A percentile compares a stretch with the other conserved stretches of the same genome.
Conservation (phyloP, 768 basidiomycete genomes). For the Roridomyces roridus region DNA sequence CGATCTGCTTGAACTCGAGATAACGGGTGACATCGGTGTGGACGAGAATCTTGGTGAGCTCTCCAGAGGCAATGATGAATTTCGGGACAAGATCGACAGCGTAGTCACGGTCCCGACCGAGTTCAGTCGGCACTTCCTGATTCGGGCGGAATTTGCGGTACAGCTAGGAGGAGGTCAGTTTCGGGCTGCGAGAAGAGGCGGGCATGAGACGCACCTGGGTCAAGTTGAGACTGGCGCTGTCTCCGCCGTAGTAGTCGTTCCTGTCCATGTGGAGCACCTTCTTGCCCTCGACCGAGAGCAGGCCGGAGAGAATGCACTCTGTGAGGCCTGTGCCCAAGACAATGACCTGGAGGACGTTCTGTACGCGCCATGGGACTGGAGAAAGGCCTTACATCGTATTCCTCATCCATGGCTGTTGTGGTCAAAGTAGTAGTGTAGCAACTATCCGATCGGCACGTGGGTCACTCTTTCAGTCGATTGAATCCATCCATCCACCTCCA, state of each 20-base stretch:
- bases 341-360: conserved; percentile 63
- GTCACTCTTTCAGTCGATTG: neutral
- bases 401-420: conserved; percentile 86
- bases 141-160: conserved; percentile 93
- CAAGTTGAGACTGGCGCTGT: conserved; percentile 95
- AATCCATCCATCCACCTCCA: no score
- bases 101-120: conserved; percentile 97
- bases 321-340: conserved; percentile 97
- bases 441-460: conserved; percentile 10
- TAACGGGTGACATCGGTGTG: conserved; percentile 99
- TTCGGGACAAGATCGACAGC: conserved; percentile 98
- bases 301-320: conserved; percentile 97
- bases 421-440: conserved; percentile 25
- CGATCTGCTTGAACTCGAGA: conserved; percentile 99
- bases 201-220: conserved; percentile 80
- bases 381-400: conserved; percentile 80
- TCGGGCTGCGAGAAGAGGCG: conserved; percentile 16
- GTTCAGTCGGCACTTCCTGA: conserved; percentile 76
- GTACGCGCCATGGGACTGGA: conserved; percentile 5
- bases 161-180: conserved; percentile 57
- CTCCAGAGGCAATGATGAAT: conserved; percentile 98
- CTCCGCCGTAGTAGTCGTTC: conserved; percentile 99
- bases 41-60: conserved; percentile 96
- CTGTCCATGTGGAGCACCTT: conserved; percentile 99
- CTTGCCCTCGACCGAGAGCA: conserved; percentile 99